Conservation (phyloP, 805 yeast genomes). For the Zygosaccharomyces lentus region DNA sequence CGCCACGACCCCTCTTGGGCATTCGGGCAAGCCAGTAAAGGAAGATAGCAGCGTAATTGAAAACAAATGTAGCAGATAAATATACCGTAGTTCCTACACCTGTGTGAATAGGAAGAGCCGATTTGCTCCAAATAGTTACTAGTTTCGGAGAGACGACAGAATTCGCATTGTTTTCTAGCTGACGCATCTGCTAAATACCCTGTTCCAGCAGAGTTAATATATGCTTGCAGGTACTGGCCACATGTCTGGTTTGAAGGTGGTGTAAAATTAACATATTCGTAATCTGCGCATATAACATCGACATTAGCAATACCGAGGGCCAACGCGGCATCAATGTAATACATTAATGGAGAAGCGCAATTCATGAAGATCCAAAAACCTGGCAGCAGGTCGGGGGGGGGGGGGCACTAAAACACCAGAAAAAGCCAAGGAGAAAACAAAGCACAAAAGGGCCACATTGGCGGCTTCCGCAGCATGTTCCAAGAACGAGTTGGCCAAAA, state of each 20-base stretch:
- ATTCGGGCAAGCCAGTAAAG: conserved; percentile 68
- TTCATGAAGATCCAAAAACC: conserved; percentile 83
- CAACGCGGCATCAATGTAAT: conserved; percentile 53
- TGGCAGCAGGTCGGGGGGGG: conserved; percentile 49
- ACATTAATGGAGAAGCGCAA: conserved; percentile 66
- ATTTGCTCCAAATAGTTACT: conserved; percentile 52
- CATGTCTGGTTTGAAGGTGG: conserved; percentile 61
- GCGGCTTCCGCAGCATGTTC: conserved; percentile 62
- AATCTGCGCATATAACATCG: conserved; percentile 43
- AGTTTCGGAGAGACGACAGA: conserved; percentile 53
- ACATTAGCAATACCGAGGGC: conserved; percentile 52
- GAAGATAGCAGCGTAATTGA: conserved; percentile 41
- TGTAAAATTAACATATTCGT: conserved; percentile 45
- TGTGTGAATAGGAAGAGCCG: conserved; percentile 36
- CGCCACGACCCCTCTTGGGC: conserved; percentile 45
- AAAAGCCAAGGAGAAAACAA: conserved; percentile 61
- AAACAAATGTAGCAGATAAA: conserved; percentile 47
- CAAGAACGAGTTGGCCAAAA: conserved; percentile 53
- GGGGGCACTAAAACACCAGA: conserved; percentile 72
- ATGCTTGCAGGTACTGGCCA: conserved; percentile 45
- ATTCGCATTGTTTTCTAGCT: conserved; percentile 50
- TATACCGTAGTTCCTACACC: conserved; percentile 63
- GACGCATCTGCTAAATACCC: conserved; percentile 48
- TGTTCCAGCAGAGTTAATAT: conserved; percentile 32
- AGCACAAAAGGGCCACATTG: conserved; percentile 51